Evolutionary conservation across 805 yeast species (phyloP).

Genomic region (Nakazawaea wyomingensis): DNA sequence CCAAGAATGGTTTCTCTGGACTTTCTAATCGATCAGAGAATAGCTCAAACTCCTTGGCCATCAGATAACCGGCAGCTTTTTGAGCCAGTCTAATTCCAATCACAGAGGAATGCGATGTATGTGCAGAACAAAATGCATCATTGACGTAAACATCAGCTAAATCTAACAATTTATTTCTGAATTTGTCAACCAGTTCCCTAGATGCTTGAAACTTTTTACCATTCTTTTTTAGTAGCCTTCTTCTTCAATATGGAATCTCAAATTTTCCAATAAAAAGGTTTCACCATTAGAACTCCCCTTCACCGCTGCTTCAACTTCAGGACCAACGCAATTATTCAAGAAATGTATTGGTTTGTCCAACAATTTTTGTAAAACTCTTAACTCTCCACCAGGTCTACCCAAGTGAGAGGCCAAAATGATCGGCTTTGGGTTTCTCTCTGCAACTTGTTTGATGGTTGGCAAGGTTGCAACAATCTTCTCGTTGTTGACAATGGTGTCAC

Average conservation of each 20-base stretch:
- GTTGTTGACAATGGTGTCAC: constrained; percentile 95
- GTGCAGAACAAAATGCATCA: constrained; percentile 99
- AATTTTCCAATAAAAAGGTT: constrained; percentile 89
- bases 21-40: constrained; percentile 97
- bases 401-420: constrained; percentile 93
- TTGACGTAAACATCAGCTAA: constrained; percentile 96
- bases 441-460: constrained; percentile 95
- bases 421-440: constrained; percentile 86
- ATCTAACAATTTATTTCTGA: constrained; percentile 85
- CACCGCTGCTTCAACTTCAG: constrained; percentile 78
- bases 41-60: constrained; percentile 95
- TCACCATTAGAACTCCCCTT: constrained; percentile 71
- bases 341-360: constrained; percentile 72
- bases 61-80: constrained; percentile 98
- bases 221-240: constrained; percentile 88
- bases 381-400: constrained; percentile 99
- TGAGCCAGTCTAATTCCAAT: constrained; percentile 94
- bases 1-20: constrained; percentile 97
- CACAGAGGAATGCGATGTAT: constrained; percentile 99
- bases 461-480: constrained; percentile 99
- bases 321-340: constrained; percentile 89
- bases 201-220: constrained; percentile 94
- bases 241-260: constrained; percentile 97
- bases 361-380: constrained; percentile 63
- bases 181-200: constrained; percentile 72